Evolutionary conservation across 148 eudicot species (phyloP).

Genomic region (Talinum fruticosum): DNA sequence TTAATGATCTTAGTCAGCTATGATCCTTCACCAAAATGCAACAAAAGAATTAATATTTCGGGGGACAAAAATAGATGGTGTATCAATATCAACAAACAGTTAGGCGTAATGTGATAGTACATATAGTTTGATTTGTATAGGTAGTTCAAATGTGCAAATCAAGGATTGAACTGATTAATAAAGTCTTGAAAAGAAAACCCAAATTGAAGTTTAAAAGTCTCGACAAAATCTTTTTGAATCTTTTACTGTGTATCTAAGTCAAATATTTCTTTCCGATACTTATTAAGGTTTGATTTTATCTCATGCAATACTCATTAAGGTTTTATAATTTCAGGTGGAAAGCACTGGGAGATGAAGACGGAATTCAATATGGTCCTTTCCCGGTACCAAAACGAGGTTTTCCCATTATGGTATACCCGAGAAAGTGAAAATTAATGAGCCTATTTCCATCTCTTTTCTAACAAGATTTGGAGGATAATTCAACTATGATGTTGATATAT

Average conservation of each 20-base stretch:
- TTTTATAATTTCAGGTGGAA: conserved; percentile 47
- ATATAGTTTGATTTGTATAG: background rate
- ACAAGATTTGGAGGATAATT: background rate
- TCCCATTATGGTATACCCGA: conserved; percentile 44
- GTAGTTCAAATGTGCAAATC: background rate
- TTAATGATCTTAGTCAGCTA: background rate
- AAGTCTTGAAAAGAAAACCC: background rate
- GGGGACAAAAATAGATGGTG: conserved; percentile 1
- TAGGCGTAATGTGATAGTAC: background rate
- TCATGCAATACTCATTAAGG: too few relatives aligned
- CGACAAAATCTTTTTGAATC: background rate
- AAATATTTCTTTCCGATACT: too few relatives aligned
- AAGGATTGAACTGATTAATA: background rate
- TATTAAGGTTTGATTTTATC: too few relatives aligned
- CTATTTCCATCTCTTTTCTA: background rate
- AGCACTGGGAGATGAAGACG: conserved; percentile 50
- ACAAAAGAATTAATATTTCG: background rate
- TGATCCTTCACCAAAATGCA: background rate
- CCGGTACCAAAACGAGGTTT: conserved; percentile 70
- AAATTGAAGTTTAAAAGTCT: background rate
- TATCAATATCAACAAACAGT: conserved; percentile 7
- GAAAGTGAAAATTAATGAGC: conserved; percentile 15
- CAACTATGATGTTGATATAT: too few relatives aligned
- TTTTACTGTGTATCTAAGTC: too few relatives aligned
- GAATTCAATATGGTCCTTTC: conserved; percentile 63